Evolutionary conservation across 1,284 basidiomycete species (phyloP), one percentile per base, ranked within the genome.

Genomic region (Rhizoctonia solani): DNA sequence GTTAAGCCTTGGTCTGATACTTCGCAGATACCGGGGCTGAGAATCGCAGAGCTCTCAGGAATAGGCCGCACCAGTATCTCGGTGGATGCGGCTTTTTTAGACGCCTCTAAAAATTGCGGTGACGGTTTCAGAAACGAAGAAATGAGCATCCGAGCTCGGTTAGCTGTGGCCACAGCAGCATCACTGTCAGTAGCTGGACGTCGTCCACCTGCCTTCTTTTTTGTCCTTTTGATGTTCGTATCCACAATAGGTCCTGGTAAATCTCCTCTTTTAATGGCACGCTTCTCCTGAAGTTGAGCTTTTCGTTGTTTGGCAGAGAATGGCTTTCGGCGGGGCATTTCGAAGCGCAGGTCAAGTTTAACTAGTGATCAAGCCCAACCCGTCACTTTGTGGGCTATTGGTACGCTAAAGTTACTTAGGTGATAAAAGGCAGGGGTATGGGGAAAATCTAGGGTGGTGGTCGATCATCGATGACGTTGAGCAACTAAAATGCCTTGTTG

Each of bases 201-300:
- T 50, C 69, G n/a, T 49, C 21, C 30, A 66, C 70, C 29, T 68
- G 74, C 46, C 32, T 42, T 14, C 25, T 66, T 2, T 32, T 5
- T 52, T 42, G 54, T 61, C 27, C 65, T 65, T 1, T 47, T 37
- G n/a, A 42, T 54, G 54, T 73, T 63, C 68, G 76, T 71, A 68
- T 74, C 69, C 71, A 77, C 77, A 56, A 75, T 68, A 21, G 82
- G 76, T 44, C 81, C 77, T 3, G 81, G 76, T 4, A 82, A 74
- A 71, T 92, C 89, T 19, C 90, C 92, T 37, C 92, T 86, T 75
- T 94, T 94, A 34, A 87, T 78, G 0, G 92, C 92, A n/a, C 92
- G 87, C 73, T 89, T 90, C 68, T 85, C 81, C 74, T 88, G 85
- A 4, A 87, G 81, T 70, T 89, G 83, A 5, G 83, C 85, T 72